A percentile compares a stretch with the other conserved stretches of the same genome.
Evolutionary conservation across 495 filamentous ascomycete genomes (phyloP).

Genomic region (Immersiella caudata): DNA sequence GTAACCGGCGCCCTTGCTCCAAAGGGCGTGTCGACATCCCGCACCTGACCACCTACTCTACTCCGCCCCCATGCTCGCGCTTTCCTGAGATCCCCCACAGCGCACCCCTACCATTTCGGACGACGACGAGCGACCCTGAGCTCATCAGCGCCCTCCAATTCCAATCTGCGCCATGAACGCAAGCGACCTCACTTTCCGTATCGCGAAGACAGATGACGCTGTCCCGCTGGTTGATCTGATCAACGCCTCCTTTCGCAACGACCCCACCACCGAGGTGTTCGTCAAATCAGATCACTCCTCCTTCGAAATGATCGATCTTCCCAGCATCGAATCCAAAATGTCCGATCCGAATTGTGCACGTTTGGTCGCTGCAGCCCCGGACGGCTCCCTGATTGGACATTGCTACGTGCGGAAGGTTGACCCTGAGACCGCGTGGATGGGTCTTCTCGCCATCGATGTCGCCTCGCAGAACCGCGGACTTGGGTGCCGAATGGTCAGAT

Average conservation of each 20-base stretch:
- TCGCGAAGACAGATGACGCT: background rate
- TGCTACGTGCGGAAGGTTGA: background rate
- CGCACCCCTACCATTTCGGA: too few species aligned
- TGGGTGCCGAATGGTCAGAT: background rate
- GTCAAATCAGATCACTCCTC: background rate
- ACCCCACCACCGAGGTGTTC: background rate
- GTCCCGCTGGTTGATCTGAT: background rate
- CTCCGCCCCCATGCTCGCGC: too few species aligned
- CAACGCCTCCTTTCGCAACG: background rate
- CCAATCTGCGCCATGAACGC: background rate
- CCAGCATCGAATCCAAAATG: background rate
- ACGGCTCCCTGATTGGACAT: background rate
- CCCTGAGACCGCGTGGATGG: background rate
- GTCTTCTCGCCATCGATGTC: background rate
- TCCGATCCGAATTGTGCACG: background rate
- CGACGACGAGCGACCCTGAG: too few species aligned
- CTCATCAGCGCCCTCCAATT: too few species aligned
- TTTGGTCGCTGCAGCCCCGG: background rate
- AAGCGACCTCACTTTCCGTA: background rate
- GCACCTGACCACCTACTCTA: too few species aligned
- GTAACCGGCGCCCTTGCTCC: too few species aligned
- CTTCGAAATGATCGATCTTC: background rate
- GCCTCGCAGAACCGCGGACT: background rate
- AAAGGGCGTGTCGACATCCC: too few species aligned
- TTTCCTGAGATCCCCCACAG: too few species aligned